A percentile compares a stretch with the other conserved stretches of the same genome.
Evolutionary conservation across 345 rosid species (phyloP).

Genomic region (Dipteronia sinensis): DNA sequence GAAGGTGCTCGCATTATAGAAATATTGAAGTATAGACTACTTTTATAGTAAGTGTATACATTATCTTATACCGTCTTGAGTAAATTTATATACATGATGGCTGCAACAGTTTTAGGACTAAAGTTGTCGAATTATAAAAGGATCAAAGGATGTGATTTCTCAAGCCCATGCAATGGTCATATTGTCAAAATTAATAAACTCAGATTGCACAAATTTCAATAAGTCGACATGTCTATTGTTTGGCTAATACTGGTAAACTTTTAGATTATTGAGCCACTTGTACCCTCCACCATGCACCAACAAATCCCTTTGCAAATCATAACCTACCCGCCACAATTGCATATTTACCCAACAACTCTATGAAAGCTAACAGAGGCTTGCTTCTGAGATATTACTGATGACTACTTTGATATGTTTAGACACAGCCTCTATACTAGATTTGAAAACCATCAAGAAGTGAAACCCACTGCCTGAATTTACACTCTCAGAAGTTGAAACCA

Average conservation of each 20-base stretch:
- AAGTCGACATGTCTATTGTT: not conserved
- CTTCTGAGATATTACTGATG: not conserved
- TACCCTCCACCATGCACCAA: constrained; percentile 7
- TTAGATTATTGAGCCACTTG: constrained; percentile 6
- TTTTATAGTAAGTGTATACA: not conserved
- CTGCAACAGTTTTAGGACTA: not conserved
- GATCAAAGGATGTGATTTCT: not conserved
- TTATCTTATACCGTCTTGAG: not conserved
- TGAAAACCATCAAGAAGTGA: not conserved
- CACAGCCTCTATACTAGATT: not conserved
- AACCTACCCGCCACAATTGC: constrained; percentile 13
- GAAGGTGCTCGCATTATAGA: not conserved
- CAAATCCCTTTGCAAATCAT: not conserved
- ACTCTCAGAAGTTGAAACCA: constrained; percentile 5
- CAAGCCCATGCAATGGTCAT: not conserved
- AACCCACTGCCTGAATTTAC: not conserved
- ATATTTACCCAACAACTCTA: constrained; percentile 2
- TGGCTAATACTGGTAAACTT: not conserved
- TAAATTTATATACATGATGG: not conserved
- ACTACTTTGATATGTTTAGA: not conserved
- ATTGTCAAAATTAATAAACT: too few species aligned
- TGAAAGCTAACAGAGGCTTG: not conserved
- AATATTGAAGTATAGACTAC: not conserved
- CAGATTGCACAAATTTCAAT: too few species aligned
- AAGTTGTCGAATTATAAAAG: not conserved